These are phyloP conservation scores for Venturiaceae sp. DNA, from an alignment of 2,329 filamentous ascomycete species.

Conservation along the genomic window DNA sequence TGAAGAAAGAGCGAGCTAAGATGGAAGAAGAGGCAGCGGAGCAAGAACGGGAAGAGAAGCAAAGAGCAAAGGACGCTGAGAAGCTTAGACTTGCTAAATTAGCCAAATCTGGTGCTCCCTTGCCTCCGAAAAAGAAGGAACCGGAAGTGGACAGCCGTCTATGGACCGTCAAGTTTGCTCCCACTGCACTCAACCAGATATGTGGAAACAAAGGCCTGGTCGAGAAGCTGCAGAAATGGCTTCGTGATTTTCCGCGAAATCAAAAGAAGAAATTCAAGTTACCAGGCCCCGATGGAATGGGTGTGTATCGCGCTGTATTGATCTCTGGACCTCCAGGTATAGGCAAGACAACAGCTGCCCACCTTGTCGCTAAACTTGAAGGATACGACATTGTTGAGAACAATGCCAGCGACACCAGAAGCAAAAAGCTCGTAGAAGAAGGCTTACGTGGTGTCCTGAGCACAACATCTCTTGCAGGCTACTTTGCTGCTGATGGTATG, in stretches of 20 bases:
- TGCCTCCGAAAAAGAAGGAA: constrained; percentile 17
- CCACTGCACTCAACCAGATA: constrained; percentile 73
- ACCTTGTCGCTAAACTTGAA: constrained; percentile 84
- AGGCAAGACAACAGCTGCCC: constrained; percentile 93
- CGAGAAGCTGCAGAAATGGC: constrained; percentile 82
- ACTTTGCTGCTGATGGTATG: constrained; percentile 77
- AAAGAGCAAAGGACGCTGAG: constrained; percentile 31
- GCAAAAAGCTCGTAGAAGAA: constrained; percentile 88
- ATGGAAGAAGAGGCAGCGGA: constrained; percentile 70
- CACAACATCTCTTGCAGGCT: constrained; percentile 86
- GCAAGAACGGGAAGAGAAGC: constrained; percentile 68
- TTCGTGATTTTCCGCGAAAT: constrained; percentile 69
- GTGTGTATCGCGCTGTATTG: constrained; percentile 79
- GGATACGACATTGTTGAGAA: constrained; percentile 91
- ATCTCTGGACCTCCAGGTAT: constrained; percentile 93
- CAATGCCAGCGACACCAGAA: constrained; percentile 91
- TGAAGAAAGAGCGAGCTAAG: constrained; percentile 74
- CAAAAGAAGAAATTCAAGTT: constrained; percentile 75
- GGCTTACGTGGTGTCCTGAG: constrained; percentile 85
- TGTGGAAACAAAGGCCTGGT: constrained; percentile 90
- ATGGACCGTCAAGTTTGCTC: constrained; percentile 94
- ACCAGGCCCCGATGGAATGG: constrained; percentile 74
- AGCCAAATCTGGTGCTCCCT: constrained; percentile 29
- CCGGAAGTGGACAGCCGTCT: constrained; percentile 29
- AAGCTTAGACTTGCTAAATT: constrained; percentile 42